Evolutionary conservation across 2,329 filamentous ascomycete species (phyloP), one percentile per base, ranked within the genome.

Genomic region (Ascocoryne sarcoides): DNA sequence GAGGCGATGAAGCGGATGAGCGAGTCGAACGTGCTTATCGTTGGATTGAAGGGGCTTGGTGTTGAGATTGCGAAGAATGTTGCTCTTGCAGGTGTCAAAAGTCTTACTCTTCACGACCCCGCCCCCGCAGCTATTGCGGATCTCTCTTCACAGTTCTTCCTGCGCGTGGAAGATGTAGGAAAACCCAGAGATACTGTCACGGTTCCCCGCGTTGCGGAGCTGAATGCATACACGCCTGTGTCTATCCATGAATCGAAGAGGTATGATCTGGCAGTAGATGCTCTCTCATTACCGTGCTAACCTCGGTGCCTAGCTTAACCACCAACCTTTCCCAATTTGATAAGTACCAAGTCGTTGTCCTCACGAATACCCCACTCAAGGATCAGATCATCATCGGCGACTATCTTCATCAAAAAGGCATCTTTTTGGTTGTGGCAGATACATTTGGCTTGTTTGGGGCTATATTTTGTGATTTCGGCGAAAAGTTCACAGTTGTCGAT

Each of bases 31-130:
- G 77, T 98, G 45, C 83, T 98, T 39, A 74, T 98, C 42, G 84
- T 90, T 47, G 92, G 92, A 49, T 70, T 96, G 52, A 90, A 92
- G 63, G 92, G 92, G 37, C 76, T 98, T 30, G 92, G 92, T 69
- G 90, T 95, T 41, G 92, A 98, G 67, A 92, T 98, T 56, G 90
- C 92, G 59, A 98, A 98, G 75, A 98, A 98, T 59, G 87, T 98
- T 58, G 92, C 92, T 45, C 81, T 98, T 54, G 92, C 92, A 55
- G 92, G 92, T 62, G 92, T 98, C 66, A 98, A 98, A 74, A 95
- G 89, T 59, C 69, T 98, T 53, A 92, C 90, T 2, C 75, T 98
- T 40, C 86, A 88, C 69, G 92, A 98, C 61, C 90, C 92, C 34
- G 78, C 81, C 35, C 86, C 86, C 31, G 83, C 85, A 39, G 73